A percentile compares a stretch with the other conserved stretches of the same genome.
Evolutionary conservation across 1,139 yeast species (phyloP).

Genomic region (Blastobotrys apis): DNA sequence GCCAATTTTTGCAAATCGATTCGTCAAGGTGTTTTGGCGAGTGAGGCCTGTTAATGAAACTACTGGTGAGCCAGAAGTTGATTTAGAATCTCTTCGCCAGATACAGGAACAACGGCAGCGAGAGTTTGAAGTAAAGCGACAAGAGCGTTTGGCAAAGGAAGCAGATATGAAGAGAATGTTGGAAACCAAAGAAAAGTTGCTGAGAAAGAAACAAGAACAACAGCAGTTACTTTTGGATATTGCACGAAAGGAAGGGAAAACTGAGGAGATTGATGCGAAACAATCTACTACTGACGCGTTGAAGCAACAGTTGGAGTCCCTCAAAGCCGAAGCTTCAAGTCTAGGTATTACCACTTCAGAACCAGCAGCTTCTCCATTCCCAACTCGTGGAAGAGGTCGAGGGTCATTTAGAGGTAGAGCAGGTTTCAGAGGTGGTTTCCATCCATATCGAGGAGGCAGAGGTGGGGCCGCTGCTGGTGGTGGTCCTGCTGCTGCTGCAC

Average conservation of each 20-base stretch:
- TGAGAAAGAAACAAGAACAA: slow-evolving; percentile 34
- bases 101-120: slow-evolving; percentile 41
- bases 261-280: slow-evolving; percentile 27
- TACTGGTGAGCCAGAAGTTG: slow-evolving; percentile 28
- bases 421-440: slow-evolving; percentile 22
- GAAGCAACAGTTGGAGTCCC: slow-evolving; percentile 34
- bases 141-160: slow-evolving; percentile 35
- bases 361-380: slow-evolving; percentile 9
- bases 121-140: slow-evolving; percentile 41
- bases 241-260: slow-evolving; percentile 28
- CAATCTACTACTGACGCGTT: slow-evolving; percentile 34
- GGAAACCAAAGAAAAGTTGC: slow-evolving; percentile 35
- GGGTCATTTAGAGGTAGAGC: slow-evolving; percentile 23
- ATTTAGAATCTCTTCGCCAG: slow-evolving; percentile 37
- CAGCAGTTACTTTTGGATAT: slow-evolving; percentile 28
- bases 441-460: slow-evolving; percentile 24
- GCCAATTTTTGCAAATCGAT: slow-evolving; percentile 48
- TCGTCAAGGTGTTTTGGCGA: slow-evolving; percentile 46
- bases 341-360: slow-evolving; percentile 24
- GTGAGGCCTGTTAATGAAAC: slow-evolving; percentile 14
- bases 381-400: slow-evolving; percentile 25
- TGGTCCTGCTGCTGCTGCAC: slow-evolving; percentile 14
- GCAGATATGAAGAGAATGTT: slow-evolving; percentile 35
- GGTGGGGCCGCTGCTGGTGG: slow-evolving; percentile 25
- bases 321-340: slow-evolving; percentile 35